Percentiles rank a stretch among this genome's conserved stretches.
These are phyloP conservation scores for Trichopus zeylanicus DNA, from an alignment of 116 monocot genomes.

Conservation along the genomic window DNA sequence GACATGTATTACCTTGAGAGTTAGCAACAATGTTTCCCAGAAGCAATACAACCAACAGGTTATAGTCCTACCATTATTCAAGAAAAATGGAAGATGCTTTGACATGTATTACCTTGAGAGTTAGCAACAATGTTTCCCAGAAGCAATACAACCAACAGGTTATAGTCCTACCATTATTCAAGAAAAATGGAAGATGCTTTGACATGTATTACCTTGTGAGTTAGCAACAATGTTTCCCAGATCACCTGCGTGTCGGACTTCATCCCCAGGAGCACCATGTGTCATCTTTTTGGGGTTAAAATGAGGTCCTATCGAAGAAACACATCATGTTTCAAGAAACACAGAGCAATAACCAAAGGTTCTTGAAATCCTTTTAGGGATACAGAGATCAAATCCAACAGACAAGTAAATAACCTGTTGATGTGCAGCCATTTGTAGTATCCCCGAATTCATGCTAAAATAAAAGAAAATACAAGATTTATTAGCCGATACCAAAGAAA, in stretches of 20 bases:
- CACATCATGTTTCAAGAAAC: not conserved
- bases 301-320: conserved; percentile 50
- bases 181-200: too few species aligned
- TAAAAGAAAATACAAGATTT: not conserved
- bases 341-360: too few species aligned
- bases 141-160: too few species aligned
- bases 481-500: too few species aligned
- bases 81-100: too few species aligned
- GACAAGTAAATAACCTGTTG: conserved; percentile 61
- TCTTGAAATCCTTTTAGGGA: too few species aligned
- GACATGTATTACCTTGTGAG: conserved; percentile 34
- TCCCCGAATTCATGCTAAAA: conserved; percentile 73
- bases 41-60: too few species aligned
- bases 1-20: conserved; percentile 34
- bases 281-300: conserved; percentile 69
- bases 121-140: conserved; percentile 88
- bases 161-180: too few species aligned
- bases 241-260: conserved; percentile 92
- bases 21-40: conserved; percentile 87
- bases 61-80: too few species aligned
- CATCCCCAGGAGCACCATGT: conserved; percentile 82
- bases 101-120: conserved; percentile 34
- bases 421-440: conserved; percentile 90
- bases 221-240: conserved; percentile 88
- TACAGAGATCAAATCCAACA: too few species aligned